phyloP scores from a whole-genome alignment of 2,329 filamentous ascomycete species.

The Fusarium drepaniforme region DNA sequence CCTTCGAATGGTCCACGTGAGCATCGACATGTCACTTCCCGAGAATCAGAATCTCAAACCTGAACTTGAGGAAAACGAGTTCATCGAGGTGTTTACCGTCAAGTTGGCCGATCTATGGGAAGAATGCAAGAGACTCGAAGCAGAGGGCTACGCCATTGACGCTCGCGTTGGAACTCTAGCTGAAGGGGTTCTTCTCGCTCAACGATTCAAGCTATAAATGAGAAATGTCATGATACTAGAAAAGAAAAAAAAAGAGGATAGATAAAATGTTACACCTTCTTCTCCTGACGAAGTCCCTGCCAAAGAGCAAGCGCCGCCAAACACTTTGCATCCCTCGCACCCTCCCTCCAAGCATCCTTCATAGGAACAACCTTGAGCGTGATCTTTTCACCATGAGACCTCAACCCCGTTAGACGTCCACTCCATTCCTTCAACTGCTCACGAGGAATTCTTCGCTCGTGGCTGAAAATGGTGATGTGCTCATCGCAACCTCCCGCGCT shows the following conservation, averaged over 20 bases:
- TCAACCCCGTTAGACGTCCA: conserved; percentile 68
- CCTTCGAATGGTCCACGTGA: conserved; percentile 77
- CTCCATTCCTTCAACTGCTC: conserved; percentile 65
- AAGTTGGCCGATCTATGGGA: conserved; percentile 73
- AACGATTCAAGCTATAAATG: conserved; percentile 58
- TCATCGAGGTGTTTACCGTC: conserved; percentile 83
- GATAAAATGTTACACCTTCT: conserved; percentile 49
- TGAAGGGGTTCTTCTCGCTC: conserved; percentile 81
- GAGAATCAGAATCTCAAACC: conserved; percentile 78
- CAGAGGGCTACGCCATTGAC: conserved; percentile 82
- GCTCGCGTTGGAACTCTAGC: conserved; percentile 82
- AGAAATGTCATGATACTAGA: background rate
- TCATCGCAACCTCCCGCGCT: conserved; percentile 72
- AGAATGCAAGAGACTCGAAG: conserved; percentile 75
- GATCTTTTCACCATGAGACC: conserved; percentile 71
- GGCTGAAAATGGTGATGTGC: conserved; percentile 68
- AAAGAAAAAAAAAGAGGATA: background rate
- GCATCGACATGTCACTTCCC: conserved; percentile 75
- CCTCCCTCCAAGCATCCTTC: conserved; percentile 68
- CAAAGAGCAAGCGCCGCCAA: conserved; percentile 70
- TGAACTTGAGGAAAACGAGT: conserved; percentile 82
- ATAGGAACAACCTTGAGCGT: conserved; percentile 70
- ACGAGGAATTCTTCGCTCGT: conserved; percentile 65
- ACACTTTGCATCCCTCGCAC: conserved; percentile 70
- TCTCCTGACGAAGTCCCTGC: conserved; percentile 65